Conservation (phyloP, 306 rosid genomes). For the Cucurbita maxima region DNA sequence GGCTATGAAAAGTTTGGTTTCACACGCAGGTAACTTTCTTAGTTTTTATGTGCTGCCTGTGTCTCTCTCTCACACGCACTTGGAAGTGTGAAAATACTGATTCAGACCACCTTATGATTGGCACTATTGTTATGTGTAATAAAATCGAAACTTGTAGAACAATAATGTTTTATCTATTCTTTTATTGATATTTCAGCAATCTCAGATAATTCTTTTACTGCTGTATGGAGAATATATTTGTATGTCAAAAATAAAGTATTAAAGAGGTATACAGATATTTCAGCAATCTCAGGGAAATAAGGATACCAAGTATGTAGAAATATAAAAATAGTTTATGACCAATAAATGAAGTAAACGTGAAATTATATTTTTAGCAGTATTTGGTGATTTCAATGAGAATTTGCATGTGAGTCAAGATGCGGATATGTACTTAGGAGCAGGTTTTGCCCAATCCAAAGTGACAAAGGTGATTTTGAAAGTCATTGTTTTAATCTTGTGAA, state of each 20-base stretch:
- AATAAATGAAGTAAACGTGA: not conserved
- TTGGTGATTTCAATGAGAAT: not conserved
- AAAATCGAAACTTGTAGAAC: not conserved
- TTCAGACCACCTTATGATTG: not conserved
- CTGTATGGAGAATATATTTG: not conserved
- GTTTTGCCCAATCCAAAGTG: not conserved
- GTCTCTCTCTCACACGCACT: not conserved
- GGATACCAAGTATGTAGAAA: not conserved
- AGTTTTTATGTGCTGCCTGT: not conserved
- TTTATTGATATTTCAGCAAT: not conserved
- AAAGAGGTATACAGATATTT: not conserved
- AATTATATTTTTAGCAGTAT: not conserved
- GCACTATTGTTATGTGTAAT: not conserved
- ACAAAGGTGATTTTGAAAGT: not conserved
- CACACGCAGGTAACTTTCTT: constrained; percentile 53
- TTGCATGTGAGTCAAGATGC: not conserved
- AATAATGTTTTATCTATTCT: not conserved
- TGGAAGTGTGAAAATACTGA: not conserved
- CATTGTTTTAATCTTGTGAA: not conserved
- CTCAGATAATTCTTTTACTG: not conserved
- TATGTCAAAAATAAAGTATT: not conserved
- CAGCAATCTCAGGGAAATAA: constrained; percentile 1
- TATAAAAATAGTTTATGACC: not conserved
- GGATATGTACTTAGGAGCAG: not conserved
- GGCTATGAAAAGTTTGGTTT: constrained; percentile 92